Conservation (phyloP, 257 asterid genomes). For the Leptodermis oblonga region DNA sequence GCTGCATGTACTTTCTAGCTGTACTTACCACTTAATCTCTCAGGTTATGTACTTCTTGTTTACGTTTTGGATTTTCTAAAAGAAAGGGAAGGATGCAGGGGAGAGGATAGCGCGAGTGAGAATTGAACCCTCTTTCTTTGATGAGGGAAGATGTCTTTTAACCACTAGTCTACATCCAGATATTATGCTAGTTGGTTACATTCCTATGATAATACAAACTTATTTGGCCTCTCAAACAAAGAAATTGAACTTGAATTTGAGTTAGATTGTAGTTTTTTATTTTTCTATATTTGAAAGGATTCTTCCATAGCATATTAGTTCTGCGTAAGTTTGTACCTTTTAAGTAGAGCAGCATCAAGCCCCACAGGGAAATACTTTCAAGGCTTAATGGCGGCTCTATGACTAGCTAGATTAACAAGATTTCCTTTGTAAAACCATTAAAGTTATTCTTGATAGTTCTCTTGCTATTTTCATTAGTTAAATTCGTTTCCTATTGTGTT, state of each 20-base stretch:
- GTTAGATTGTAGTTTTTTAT: background rate
- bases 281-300: background rate
- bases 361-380: background rate
- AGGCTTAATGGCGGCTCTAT: no score
- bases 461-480: background rate
- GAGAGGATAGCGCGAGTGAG: background rate
- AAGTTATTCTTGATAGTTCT: background rate
- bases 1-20: constrained; percentile 1
- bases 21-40: background rate
- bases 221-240: background rate
- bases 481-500: background rate
- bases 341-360: background rate
- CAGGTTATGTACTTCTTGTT: background rate
- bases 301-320: background rate
- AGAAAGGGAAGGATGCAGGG: background rate
- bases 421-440: background rate
- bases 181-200: background rate
- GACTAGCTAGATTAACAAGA: background rate
- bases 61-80: background rate
- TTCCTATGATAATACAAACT: background rate
- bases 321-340: background rate
- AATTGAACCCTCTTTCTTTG: background rate
- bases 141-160: background rate
- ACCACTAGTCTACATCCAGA: background rate
- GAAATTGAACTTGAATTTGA: background rate